Evolutionary conservation across 805 yeast species (phyloP), one percentile per base, ranked within the genome.

Genomic region (Sporopachydermia lactativora): DNA sequence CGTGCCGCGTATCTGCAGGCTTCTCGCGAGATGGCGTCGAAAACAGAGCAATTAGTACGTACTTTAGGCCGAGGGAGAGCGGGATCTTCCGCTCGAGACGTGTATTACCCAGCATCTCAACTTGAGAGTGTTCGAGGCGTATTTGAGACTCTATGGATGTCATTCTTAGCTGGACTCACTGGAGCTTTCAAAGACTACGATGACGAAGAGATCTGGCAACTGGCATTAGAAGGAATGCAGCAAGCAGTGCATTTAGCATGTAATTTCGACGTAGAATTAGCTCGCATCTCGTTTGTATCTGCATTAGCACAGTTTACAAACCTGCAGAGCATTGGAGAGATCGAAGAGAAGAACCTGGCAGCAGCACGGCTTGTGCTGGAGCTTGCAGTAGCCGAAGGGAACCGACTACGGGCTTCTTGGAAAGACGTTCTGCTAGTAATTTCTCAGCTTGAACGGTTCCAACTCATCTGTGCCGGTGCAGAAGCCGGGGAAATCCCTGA

Each of bases 71-170:
- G 31, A 24, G 31, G 31, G n/a, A 24, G 31, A 24, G n/a, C 13
- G 13, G n/a, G n/a, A 8, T 8, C 13, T 24, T 8, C 31, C n/a
- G 60, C 65, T 16, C 62, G 64, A 19, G 61, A 59, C 15, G 68
- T 73, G 1, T 88, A 77, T 54, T 83, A 84, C 57, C 74, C 78
- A 15, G 96, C 96, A 0, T 73, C 86, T 2, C 89, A 82, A 52
- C 73, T 82, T 13, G 94, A 85, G 49, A 96, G 89, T 55, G 95
- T 89, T 13, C 80, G 73, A 54, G 88, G 96, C 1, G 83, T 94
- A 54, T 89, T 92, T 61, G 96, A 89, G 51, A 84, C 84, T 14
- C 64, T 82, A 36, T 92, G 99, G 99, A 88, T 94, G 96, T 85
- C 96, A 0, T 73, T 92, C 38, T 67, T 92, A 48, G 97, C 97